phyloP scores from a whole-genome alignment of 495 filamentous ascomycete species.

The Talaromyces ruber region DNA sequence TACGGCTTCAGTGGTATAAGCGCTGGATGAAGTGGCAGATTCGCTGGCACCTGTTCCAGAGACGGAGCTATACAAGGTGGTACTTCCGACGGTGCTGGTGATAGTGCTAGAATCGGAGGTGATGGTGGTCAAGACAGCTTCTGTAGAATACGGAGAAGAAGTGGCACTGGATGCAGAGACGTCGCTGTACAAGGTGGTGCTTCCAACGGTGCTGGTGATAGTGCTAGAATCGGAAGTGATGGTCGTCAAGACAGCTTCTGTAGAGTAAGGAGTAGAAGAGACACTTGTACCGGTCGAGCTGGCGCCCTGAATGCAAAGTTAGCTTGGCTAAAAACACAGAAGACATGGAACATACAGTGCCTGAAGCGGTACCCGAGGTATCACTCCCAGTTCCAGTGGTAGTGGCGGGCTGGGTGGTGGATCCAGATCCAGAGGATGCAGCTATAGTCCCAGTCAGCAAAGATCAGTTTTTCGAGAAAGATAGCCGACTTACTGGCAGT shows the following conservation, averaged over 20 bases:
- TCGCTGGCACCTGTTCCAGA: not conserved
- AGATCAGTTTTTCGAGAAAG: not conserved
- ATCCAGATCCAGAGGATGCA: constrained; percentile 12
- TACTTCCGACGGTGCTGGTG: constrained; percentile 17
- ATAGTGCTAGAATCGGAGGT: constrained; percentile 11
- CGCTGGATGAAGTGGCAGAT: not conserved
- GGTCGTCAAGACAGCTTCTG: constrained; percentile 8
- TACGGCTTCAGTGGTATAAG: not conserved
- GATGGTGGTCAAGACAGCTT: constrained; percentile 9
- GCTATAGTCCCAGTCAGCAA: not conserved
- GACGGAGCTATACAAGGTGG: constrained; percentile 7
- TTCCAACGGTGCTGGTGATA: constrained; percentile 17
- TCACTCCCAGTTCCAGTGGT: constrained; percentile 9
- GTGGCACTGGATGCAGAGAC: too few relatives aligned
- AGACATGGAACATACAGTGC: constrained; percentile 6
- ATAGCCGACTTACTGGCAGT: constrained; percentile 9
- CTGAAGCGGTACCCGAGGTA: constrained; percentile 16
- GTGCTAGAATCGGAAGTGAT: constrained; percentile 12
- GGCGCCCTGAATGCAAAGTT: constrained; percentile 7
- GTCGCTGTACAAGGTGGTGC: constrained; percentile 8
- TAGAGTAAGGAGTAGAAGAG: constrained; percentile 6
- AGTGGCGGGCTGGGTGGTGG: constrained; percentile 11
- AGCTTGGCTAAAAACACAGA: constrained; percentile 1
- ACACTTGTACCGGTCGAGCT: not conserved
- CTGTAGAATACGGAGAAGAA: constrained; percentile 3